Percentiles rank a stretch among this genome's conserved stretches.
Evolutionary conservation across 2,329 filamentous ascomycete genomes (phyloP).

Genomic region (Purpureocillium takamizusanense): DNA sequence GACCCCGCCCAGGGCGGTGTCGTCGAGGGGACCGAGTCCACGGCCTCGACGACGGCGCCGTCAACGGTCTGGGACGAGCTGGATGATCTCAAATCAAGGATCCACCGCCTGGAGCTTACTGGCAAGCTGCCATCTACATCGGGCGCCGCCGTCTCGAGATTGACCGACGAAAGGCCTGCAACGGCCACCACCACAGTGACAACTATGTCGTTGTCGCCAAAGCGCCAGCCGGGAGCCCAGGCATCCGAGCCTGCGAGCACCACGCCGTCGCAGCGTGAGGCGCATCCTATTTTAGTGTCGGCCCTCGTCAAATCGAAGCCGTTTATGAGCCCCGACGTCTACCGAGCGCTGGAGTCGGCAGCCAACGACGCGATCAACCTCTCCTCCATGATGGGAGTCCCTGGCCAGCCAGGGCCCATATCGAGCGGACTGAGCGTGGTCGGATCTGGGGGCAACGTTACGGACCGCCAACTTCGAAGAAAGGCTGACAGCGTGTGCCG

Average conservation of each 20-base stretch:
- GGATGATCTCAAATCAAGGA: conserved; percentile 88
- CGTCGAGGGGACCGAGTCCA: conserved; percentile 72
- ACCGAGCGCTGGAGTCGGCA: conserved; percentile 68
- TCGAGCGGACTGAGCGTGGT: conserved; percentile 58
- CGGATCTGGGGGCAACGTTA: conserved; percentile 43
- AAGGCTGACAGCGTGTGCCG: conserved; percentile 92
- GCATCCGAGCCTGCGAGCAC: conserved; percentile 28
- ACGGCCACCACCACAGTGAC: conserved; percentile 89
- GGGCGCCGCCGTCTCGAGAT: conserved; percentile 65
- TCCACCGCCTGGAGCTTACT: conserved; percentile 80
- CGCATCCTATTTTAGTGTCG: conserved; percentile 70
- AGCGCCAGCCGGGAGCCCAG: conserved; percentile 37
- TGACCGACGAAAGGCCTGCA: conserved; percentile 71
- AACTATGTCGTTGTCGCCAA: conserved; percentile 83
- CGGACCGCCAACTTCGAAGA: conserved; percentile 77
- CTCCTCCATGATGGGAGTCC: conserved; percentile 66
- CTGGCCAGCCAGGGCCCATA: conserved; percentile 59
- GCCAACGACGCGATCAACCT: conserved; percentile 74
- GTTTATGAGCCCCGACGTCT: conserved; percentile 62
- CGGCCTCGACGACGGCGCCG: conserved; percentile 76
- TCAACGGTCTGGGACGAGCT: conserved; percentile 97
- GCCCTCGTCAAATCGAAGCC: conserved; percentile 72
- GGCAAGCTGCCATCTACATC: conserved; percentile 81
- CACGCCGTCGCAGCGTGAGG: conserved; percentile 40
- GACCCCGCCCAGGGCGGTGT: conserved; percentile 27